Evolutionary conservation across 2,329 filamentous ascomycete species (phyloP).

Genomic region (Aspergillus sp.): DNA sequence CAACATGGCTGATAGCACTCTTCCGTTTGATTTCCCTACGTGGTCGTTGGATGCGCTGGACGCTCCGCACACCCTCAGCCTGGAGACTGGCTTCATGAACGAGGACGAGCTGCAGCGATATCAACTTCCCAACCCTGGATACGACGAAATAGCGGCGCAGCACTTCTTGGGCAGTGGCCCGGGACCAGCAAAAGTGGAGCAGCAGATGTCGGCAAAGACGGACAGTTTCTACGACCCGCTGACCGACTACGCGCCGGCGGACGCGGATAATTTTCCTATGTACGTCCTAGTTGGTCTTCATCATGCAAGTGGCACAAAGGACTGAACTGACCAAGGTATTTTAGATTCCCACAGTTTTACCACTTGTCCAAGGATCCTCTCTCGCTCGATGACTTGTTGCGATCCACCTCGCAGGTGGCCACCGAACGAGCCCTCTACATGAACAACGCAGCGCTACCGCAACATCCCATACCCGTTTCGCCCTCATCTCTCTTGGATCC

Average conservation of each 20-base stretch:
- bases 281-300: background rate
- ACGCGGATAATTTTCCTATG: background rate
- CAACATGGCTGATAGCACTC: background rate
- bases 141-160: background rate
- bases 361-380: background rate
- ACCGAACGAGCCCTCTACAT: conserved; percentile 24
- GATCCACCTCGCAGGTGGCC: conserved; percentile 20
- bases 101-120: background rate
- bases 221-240: background rate
- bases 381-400: conserved; percentile 16
- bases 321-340: background rate
- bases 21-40: background rate
- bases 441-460: conserved; percentile 18
- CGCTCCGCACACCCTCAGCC: background rate
- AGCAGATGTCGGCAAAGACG: background rate
- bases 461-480: conserved; percentile 3
- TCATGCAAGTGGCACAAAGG: background rate
- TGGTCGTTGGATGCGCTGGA: background rate
- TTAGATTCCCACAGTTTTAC: background rate
- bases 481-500: conserved; percentile 17
- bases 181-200: background rate
- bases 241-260: background rate
- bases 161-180: background rate
- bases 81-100: background rate
- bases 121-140: background rate